phyloP scores from a whole-genome alignment of 2,329 filamentous ascomycete genomes.

The Aureobasidium namibiae region DNA sequence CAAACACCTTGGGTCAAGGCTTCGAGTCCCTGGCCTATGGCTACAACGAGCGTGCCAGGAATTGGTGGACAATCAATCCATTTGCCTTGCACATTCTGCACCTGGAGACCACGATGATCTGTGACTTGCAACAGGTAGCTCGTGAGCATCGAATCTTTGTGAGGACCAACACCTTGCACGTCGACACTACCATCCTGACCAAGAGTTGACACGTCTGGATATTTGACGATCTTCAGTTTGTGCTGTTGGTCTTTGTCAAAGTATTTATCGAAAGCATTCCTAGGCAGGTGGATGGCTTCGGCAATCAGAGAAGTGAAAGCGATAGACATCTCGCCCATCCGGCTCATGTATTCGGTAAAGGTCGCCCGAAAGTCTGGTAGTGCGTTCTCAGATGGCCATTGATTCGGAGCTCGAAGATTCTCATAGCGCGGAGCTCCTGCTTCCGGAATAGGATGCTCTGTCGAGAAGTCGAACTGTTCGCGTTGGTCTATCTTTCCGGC shows the following conservation, averaged over 20 bases:
- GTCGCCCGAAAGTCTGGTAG: slow-evolving; percentile 60
- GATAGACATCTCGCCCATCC: slow-evolving; percentile 65
- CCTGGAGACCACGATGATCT: slow-evolving; percentile 68
- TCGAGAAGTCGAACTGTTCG: slow-evolving; percentile 81
- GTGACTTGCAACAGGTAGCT: slow-evolving; percentile 75
- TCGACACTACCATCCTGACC: slow-evolving; percentile 34
- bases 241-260: slow-evolving; percentile 67
- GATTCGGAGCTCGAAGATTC: slow-evolving; percentile 66
- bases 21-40: slow-evolving; percentile 80
- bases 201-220: not conserved
- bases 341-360: slow-evolving; percentile 66
- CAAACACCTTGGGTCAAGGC: slow-evolving; percentile 78
- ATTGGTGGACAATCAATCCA: slow-evolving; percentile 81
- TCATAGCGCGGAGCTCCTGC: slow-evolving; percentile 60
- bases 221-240: slow-evolving; percentile 58
- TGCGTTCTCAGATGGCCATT: slow-evolving; percentile 61
- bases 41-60: slow-evolving; percentile 70
- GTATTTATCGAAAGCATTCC: slow-evolving; percentile 65
- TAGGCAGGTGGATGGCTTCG: slow-evolving; percentile 67
- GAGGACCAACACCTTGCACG: slow-evolving; percentile 61
- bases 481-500: slow-evolving; percentile 69
- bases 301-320: slow-evolving; percentile 73
- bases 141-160: slow-evolving; percentile 79
- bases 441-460: slow-evolving; percentile 59
- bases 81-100: slow-evolving; percentile 66